Percentiles rank a stretch among this genome's conserved stretches.
These are phyloP conservation scores for Malus orientalis DNA, from an alignment of 306 rosid genomes.

Conservation along the genomic window DNA sequence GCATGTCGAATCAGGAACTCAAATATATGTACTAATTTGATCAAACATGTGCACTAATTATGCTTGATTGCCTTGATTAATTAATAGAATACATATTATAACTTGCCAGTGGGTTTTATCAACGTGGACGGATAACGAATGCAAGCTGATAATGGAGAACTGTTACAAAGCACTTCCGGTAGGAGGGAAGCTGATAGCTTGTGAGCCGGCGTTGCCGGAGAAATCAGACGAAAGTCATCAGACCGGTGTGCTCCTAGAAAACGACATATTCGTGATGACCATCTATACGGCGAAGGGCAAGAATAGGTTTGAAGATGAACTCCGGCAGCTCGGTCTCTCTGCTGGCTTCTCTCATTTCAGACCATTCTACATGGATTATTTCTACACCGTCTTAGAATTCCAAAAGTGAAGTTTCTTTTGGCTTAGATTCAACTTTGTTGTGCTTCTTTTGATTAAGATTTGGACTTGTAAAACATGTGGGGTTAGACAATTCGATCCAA, in stretches of 20 bases:
- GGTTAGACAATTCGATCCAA: too few species aligned
- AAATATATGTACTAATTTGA: too few species aligned
- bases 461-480: too few species aligned
- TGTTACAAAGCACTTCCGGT: constrained; percentile 66
- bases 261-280: constrained; percentile 83
- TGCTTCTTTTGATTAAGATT: background rate
- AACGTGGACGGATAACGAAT: constrained; percentile 86
- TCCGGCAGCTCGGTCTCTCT: constrained; percentile 41
- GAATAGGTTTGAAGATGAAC: constrained; percentile 65
- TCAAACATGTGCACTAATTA: too few species aligned
- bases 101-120: constrained; percentile 67
- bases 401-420: constrained; percentile 31
- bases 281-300: constrained; percentile 71
- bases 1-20: too few species aligned
- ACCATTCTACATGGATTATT: constrained; percentile 55
- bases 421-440: background rate
- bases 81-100: background rate
- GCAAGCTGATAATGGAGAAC: constrained; percentile 59
- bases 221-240: constrained; percentile 64
- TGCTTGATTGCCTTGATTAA: too few species aligned
- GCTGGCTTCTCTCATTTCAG: constrained; percentile 56
- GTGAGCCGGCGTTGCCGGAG: constrained; percentile 79
- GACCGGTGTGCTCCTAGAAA: constrained; percentile 67
- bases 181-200: constrained; percentile 77
- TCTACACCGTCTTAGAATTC: constrained; percentile 62